Conservation (phyloP, 805 yeast species). For the Metschnikowia peoriensis region DNA sequence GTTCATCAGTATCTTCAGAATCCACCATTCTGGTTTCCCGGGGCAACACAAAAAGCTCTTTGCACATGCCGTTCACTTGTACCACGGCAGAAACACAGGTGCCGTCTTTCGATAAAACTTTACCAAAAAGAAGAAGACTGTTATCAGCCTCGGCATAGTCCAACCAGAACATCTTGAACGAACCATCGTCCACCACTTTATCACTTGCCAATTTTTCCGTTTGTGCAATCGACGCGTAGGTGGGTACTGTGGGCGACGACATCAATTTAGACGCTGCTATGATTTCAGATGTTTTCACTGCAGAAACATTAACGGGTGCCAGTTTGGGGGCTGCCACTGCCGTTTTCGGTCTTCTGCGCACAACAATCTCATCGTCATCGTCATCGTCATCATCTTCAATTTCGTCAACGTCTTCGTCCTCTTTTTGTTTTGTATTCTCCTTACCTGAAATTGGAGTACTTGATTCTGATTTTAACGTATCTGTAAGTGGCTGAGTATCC, state of each 20-base stretch:
- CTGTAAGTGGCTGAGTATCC: no score
- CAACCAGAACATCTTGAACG: slow-evolving; percentile 80
- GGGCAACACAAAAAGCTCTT: slow-evolving; percentile 80
- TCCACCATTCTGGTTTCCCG: slow-evolving; percentile 44
- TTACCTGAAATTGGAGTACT: no score
- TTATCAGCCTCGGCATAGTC: slow-evolving; percentile 81
- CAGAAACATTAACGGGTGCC: slow-evolving; percentile 39
- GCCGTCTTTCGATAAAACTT: slow-evolving; percentile 59
- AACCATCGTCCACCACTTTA: slow-evolving; percentile 25
- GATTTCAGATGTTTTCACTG: slow-evolving; percentile 30
- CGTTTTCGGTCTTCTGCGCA: slow-evolving; percentile 52
- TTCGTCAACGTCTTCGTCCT: neutral
- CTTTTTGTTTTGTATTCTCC: no score
- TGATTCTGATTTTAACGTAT: no score
- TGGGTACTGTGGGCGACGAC: slow-evolving; percentile 20
- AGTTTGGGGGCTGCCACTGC: slow-evolving; percentile 43
- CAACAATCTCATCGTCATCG: slow-evolving; percentile 58
- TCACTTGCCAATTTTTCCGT: slow-evolving; percentile 33
- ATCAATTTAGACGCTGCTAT: slow-evolving; percentile 16
- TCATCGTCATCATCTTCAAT: slow-evolving; percentile 17
- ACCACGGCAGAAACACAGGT: slow-evolving; percentile 69
- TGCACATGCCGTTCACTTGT: slow-evolving; percentile 64
- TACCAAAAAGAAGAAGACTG: slow-evolving; percentile 75
- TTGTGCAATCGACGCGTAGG: slow-evolving; percentile 22
- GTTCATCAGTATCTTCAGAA: slow-evolving; percentile 39